Evolutionary conservation across 1,139 yeast species (phyloP), one percentile per base, ranked within the genome.

Genomic region (Diutina neorugosa): DNA sequence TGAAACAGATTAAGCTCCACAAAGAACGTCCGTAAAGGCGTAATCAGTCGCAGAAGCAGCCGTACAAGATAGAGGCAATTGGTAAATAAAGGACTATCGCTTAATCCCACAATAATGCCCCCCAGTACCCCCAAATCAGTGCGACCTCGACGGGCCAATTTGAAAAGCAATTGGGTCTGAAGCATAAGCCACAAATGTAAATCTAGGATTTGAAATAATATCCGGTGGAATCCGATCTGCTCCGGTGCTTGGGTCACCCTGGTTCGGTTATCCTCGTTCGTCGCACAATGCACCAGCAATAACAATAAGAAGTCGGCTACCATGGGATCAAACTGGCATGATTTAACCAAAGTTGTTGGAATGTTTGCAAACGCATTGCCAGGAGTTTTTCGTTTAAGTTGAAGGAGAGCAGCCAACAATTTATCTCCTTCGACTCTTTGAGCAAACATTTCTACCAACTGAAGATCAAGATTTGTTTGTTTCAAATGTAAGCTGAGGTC

Each of bases 11-110:
- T 46, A 4, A 25, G 16, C 6, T 46, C 50, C 8, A 46, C 50
- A 27, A 46, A 46, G n/a, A 46, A 46, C 1, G 50, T 46, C 23
- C 50, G 50, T 6, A 46, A 18, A 3, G 50, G 50, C 14, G 50
- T 46, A n/a, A 46, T 46, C 50, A 46, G 50, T 8, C 50, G 50
- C n/a, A 34, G 16, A 6, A 46, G 19, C 50, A 27, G 40, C 23
- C 50, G 50, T 6, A 46, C 21, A 12, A 46, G 31, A 19, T 46
- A 46, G 21, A 27, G 19, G 7, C 40, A 25, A 9, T 46, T 25
- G 40, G 50, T 46, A 16, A 46, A 46, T 2, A 46, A 16, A 4
- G 25, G 37, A 6, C 14, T 9, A 27, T 46, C 50, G 4, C 12
- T 19, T 5, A 46, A 16, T 25, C 50, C 50, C 19, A 46, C 23